These are phyloP conservation scores for Termitomyces sp. DNA, from an alignment of 768 basidiomycete genomes.

Conservation along the genomic window DNA sequence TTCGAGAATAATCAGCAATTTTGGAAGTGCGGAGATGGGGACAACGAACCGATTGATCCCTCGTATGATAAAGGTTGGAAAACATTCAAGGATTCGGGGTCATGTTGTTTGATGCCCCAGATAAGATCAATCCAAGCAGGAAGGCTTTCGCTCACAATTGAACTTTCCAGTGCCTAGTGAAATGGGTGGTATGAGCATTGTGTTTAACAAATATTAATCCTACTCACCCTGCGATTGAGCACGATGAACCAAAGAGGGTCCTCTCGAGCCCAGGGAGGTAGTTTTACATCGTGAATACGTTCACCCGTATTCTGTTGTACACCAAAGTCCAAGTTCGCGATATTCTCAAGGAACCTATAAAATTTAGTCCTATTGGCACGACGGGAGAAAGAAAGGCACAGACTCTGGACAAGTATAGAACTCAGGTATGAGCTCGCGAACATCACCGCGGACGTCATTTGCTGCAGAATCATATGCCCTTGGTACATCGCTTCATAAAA, in stretches of 20 bases:
- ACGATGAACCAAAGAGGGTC: constrained; percentile 82
- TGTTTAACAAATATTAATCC: not conserved
- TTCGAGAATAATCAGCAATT: not conserved
- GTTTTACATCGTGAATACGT: constrained; percentile 79
- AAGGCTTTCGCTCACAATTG: constrained; percentile 78
- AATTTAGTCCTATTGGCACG: not conserved
- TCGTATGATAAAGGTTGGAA: constrained; percentile 95
- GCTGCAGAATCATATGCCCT: constrained; percentile 84
- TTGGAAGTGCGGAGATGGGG: not conserved
- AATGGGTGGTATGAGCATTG: not conserved
- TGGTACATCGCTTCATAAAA: constrained; percentile 55
- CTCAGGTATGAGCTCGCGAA: constrained; percentile 89
- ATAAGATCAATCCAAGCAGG: constrained; percentile 92
- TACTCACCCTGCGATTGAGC: constrained; percentile 63
- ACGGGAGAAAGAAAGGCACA: constrained; percentile 14
- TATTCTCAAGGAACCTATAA: constrained; percentile 76
- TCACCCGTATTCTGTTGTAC: constrained; percentile 68
- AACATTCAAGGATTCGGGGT: constrained; percentile 70
- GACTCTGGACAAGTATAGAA: constrained; percentile 84
- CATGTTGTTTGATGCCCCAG: constrained; percentile 85
- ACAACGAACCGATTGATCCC: constrained; percentile 66
- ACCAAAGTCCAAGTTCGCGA: constrained; percentile 76
- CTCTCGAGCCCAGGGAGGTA: constrained; percentile 85
- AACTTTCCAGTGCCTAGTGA: constrained; percentile 77
- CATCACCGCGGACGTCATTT: constrained; percentile 83